Base-by-base conservation (phyloP, 371 early-diverging fungal species). In the Dentiscutata heterogama region DNA sequence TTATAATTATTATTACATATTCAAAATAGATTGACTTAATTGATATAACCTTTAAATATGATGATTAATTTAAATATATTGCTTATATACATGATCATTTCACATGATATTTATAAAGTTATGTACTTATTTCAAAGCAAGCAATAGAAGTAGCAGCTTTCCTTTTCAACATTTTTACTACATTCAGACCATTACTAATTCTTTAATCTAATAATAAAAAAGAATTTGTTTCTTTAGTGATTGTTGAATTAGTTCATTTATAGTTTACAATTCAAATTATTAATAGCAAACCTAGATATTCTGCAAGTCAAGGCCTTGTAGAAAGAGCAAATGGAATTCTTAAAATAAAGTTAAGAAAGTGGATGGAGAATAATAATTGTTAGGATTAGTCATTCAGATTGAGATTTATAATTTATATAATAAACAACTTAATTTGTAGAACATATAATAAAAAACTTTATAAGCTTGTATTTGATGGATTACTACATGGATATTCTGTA, bases 401-500 rank as follows among this genome's bases (percentile, higher is more conserved):
- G 58, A 27, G 5, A 60, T 56, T 58, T 31, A 10, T 58, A 58
- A 42, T 75, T 35, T 58, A 39, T 29, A n/a, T 8, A 6, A 75
- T 75, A 58, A 75, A 75, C 58, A 54, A 31, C 31, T 46, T 31
- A 18, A 11, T 75, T 75, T 75, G 35, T n/a, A 56, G 58, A 29
- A 0, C 75, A 18, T 18, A 31, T 58, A 53, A 75, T n/a, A n/a
- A 20, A 58, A 60, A 42, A 75, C 13, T 13, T 10, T 46, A n/a
- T 75, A 3, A 73, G 3, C 73, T 73, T 53, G 53, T 73, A 50
- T 73, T 50, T 73, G 53, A 13, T 27, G 53, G 10, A 50, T 5
- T 11, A 29, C 0, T 20, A 31, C 39, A 35, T 67, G 39, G 14
- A 65, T 16, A 65, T 65, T 29, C 25, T 14, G 18, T 6, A 0